A percentile compares a stretch with the other conserved stretches of the same genome.
Evolutionary conservation across 2,329 filamentous ascomycete genomes (phyloP).

Genomic region (Ophiocordyceps camponoti-rufipedis): DNA sequence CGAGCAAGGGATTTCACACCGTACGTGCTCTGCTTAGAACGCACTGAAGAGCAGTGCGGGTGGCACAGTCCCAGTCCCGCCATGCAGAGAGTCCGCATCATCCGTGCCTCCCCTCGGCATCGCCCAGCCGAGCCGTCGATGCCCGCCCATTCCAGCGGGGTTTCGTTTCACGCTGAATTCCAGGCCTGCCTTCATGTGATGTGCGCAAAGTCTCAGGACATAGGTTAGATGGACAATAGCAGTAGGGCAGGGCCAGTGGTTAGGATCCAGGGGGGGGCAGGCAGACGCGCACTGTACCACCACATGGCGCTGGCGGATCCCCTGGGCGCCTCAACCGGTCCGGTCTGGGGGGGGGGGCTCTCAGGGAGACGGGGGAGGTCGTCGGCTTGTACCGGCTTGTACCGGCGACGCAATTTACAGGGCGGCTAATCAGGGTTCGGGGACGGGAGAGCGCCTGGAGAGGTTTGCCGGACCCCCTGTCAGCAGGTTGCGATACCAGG

Average conservation of each 20-base stretch:
- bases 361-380: neutral
- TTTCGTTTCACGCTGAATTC: neutral
- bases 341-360: neutral
- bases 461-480: neutral
- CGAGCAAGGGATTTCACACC: neutral
- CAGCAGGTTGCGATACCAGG: neutral
- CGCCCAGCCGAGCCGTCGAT: neutral
- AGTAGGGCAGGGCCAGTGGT: too few species aligned
- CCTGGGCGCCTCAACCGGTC: neutral
- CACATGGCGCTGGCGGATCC: neutral
- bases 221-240: too few species aligned
- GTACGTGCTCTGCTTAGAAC: neutral
- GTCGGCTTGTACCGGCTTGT: neutral
- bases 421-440: neutral
- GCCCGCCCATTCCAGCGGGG: neutral
- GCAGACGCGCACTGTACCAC: neutral
- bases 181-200: neutral
- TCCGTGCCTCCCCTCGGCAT: neutral
- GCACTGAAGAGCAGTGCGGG: too few species aligned
- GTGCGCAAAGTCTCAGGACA: too few species aligned
- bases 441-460: neutral
- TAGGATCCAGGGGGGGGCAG: too few species aligned
- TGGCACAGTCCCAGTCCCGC: too few species aligned
- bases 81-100: neutral
- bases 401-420: neutral